Evolutionary conservation across 2,329 filamentous ascomycete genomes (phyloP), one percentile per base, ranked within the genome.

Genomic region (Alternaria ventricosa): DNA sequence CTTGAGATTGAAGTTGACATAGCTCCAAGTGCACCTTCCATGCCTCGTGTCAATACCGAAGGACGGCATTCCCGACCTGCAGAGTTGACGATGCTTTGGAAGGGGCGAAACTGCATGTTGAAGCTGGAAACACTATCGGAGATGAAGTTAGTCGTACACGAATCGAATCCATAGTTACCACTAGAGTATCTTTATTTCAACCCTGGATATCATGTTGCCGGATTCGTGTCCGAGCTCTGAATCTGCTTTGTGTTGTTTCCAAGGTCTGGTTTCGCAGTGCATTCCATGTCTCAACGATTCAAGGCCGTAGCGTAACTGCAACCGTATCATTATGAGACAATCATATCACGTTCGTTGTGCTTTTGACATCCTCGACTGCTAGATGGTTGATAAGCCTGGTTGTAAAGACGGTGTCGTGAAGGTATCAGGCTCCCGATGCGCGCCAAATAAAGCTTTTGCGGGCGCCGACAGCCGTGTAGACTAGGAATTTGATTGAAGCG

Each of bases 341-440:
- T 27, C 27, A 9, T 4, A 27, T 2, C 10, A 27, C 8, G 8
- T 25, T 23, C 6, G 11, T 18, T 46, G 0, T 23, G 3, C 12
- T 15, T 49, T 20, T 10, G 25, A 30, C 46, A 28, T 28, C 3
- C 1, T 20, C 25, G 25, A 20, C 6, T 23, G n/a, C 1, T 30
- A 7, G 0, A 6, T 12, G 9, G 12, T 1, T 20, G 1, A 15
- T 3, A 20, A 20, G n/a, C 4, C 25, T 8, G 6, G n/a, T 20
- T 10, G 1, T 2, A 49, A 27, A 3, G 1, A 6, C 7, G 3
- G 9, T 20, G 2, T 13, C 5, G 23, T 51, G 49, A 33, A 51
- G 33, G 28, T 2, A 7, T 22, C 18, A 15, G 12, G 5, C 5
- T 5, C 18, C 15, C 9, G 10, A 1, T 5, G 18, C 12, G 20